phyloP scores from a whole-genome alignment of 192 early-diverging fungal species.

The Rhizophagus prolifer region DNA sequence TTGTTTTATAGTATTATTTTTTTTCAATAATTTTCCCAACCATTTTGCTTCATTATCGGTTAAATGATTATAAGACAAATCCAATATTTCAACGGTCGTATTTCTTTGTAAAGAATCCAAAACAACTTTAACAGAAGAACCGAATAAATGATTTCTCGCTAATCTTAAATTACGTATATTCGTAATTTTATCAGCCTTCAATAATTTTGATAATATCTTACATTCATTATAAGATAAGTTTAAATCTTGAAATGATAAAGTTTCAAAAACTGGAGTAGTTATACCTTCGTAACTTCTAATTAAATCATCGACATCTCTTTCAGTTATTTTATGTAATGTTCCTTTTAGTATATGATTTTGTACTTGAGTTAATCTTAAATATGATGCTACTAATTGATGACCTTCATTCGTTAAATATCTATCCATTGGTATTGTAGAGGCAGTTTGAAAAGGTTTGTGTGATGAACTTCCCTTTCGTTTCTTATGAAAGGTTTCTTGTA shows the following conservation, averaged over 20 bases:
- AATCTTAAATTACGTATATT: constrained; percentile 3
- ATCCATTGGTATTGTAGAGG: neutral
- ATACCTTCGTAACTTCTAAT: neutral
- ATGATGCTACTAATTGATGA: neutral
- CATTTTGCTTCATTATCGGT: neutral
- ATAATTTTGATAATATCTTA: constrained; percentile 9
- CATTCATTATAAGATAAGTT: neutral
- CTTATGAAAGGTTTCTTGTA: neutral
- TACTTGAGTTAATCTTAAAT: constrained; percentile 2
- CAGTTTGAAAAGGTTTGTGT: neutral
- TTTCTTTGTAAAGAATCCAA: neutral
- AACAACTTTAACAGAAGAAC: neutral
- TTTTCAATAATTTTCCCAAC: constrained; percentile 9
- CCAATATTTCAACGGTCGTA: neutral
- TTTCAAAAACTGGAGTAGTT: neutral
- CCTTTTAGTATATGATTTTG: constrained; percentile 22
- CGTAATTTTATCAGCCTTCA: neutral
- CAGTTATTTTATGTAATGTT: neutral
- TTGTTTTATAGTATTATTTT: constrained; percentile 14
- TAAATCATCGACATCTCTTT: constrained; percentile 21
- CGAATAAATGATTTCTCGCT: constrained; percentile 1
- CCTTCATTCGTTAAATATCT: constrained; percentile 18
- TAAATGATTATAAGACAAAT: constrained; percentile 1
- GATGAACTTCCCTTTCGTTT: neutral
- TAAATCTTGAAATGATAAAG: neutral